Base-by-base conservation (phyloP, 768 basidiomycete species). In the Rhodotorula babjevae region DNA sequence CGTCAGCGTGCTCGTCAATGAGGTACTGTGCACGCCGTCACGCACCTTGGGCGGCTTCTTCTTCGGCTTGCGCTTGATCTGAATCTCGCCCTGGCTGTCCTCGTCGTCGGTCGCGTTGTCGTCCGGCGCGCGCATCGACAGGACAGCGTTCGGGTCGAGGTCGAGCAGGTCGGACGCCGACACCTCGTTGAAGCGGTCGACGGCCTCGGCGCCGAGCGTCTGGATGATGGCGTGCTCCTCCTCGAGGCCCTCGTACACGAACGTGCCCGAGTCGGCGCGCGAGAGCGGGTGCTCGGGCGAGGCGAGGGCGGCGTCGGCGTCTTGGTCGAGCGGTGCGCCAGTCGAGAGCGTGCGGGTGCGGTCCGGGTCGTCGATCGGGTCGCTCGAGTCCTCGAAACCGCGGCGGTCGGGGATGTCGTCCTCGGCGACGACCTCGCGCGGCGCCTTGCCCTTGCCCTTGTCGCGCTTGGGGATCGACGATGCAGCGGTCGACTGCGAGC, bases 61-160 rank as follows among this genome's bases (percentile, higher is more conserved):
- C 46, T 29, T 62, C 36, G 61, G 52, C 23, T 56, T 25, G 47
- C 50, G 2, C 9, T 53, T 16, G 31, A 21, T 10, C 14, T 15
- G 14, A 5, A n/a, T 11, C 53, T 21, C 10, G 14, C 14, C 52
- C 4, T 58, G 19, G 53, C 11, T 25, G 10, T 58, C 29, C 33
- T 71, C 70, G 25, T 62, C 47, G 11, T 68, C 67, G 18, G 61
- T 62, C 27, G 61, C 60, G 21, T 49, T 31, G 55, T 63, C 61
- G 27, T 66, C 58, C 18, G 6, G 21, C 49, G 46, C 23, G 2
- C 31, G 18, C 25, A 23, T 52, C 31, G 46, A 29, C 18, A 67
- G 57, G 36, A 60, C 40, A 16, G 23, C n/a, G 36, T 36, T 40
- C 44, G 60, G 57, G 52, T 56, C 49, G 21, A 64, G 52, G n/a